A percentile compares a stretch with the other conserved stretches of the same genome.
phyloP scores from a whole-genome alignment of 225 moss, liverwort and hornwort genomes.

The Asterella californica region DNA sequence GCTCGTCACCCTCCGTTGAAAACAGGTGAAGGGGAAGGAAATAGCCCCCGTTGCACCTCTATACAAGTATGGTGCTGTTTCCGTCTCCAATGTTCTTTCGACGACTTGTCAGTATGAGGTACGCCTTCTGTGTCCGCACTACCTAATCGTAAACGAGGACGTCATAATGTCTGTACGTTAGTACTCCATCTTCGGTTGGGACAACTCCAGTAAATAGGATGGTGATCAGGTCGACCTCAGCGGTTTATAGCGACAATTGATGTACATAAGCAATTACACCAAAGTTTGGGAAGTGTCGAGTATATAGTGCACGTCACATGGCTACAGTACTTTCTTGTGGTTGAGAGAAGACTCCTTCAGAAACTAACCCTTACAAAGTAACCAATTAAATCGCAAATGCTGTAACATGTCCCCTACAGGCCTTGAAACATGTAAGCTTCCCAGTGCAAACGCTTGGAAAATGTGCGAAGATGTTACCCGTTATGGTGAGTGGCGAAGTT shows the following conservation, averaged over 20 bases:
- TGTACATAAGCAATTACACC: background rate
- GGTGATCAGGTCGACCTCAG: background rate
- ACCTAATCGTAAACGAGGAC: background rate
- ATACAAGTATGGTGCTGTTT: slow-evolving; percentile 90
- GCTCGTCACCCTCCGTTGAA: background rate
- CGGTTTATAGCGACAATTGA: background rate
- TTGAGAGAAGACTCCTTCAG: background rate
- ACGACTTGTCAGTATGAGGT: slow-evolving; percentile 94
- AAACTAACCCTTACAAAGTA: background rate
- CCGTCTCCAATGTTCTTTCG: slow-evolving; percentile 82
- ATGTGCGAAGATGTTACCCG: slow-evolving; percentile 94
- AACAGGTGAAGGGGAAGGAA: slow-evolving; percentile 55
- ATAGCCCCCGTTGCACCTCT: slow-evolving; percentile 76
- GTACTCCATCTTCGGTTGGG: background rate
- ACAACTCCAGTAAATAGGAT: background rate
- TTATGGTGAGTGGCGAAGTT: slow-evolving; percentile 53
- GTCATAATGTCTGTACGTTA: background rate
- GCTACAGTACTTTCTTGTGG: background rate
- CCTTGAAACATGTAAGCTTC: slow-evolving; percentile 95
- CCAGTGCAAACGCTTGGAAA: slow-evolving; percentile 95
- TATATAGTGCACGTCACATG: background rate
- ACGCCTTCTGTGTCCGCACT: background rate
- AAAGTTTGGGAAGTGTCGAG: background rate
- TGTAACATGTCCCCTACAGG: slow-evolving; percentile 34
- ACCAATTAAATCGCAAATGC: background rate